phyloP scores from a whole-genome alignment of 2,329 filamentous ascomycete species.

The Arthrobotrys conoides region DNA sequence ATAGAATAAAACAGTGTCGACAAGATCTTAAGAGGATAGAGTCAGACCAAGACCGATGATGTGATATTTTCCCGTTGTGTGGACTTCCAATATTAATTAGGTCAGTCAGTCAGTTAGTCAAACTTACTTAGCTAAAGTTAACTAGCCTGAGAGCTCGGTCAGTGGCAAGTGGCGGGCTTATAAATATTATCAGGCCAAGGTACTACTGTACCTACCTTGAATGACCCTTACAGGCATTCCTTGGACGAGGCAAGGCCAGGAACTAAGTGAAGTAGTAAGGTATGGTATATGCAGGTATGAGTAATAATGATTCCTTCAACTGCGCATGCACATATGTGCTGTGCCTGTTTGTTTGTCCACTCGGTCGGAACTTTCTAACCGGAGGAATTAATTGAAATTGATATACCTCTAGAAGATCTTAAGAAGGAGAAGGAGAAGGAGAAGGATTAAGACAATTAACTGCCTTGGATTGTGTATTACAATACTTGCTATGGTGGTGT shows the following conservation, averaged over 20 bases:
- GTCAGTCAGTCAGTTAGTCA: too few relatives aligned
- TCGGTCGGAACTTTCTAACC: constrained; percentile 1
- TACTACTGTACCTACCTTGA: too few relatives aligned
- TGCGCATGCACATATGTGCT: background rate
- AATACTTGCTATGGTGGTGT: too few relatives aligned
- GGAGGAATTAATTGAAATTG: too few relatives aligned
- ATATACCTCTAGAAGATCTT: too few relatives aligned
- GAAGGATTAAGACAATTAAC: background rate
- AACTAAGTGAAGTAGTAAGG: too few relatives aligned
- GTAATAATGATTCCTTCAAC: constrained; percentile 8
- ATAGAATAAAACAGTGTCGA: background rate
- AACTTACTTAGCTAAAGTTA: too few relatives aligned
- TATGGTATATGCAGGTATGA: constrained; percentile 24
- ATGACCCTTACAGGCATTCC: background rate
- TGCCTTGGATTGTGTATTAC: too few relatives aligned
- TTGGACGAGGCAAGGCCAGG: too few relatives aligned
- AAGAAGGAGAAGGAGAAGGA: too few relatives aligned
- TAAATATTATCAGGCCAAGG: background rate
- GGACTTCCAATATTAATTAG: too few relatives aligned
- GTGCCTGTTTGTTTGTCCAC: background rate
- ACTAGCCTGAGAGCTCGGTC: constrained; percentile 11
- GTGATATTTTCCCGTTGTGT: background rate
- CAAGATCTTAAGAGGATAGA: background rate
- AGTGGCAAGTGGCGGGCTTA: constrained; percentile 3
- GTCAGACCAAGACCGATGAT: constrained; percentile 8